phyloP scores from a whole-genome alignment of 495 filamentous ascomycete species.

The Terfezia claveryi region DNA sequence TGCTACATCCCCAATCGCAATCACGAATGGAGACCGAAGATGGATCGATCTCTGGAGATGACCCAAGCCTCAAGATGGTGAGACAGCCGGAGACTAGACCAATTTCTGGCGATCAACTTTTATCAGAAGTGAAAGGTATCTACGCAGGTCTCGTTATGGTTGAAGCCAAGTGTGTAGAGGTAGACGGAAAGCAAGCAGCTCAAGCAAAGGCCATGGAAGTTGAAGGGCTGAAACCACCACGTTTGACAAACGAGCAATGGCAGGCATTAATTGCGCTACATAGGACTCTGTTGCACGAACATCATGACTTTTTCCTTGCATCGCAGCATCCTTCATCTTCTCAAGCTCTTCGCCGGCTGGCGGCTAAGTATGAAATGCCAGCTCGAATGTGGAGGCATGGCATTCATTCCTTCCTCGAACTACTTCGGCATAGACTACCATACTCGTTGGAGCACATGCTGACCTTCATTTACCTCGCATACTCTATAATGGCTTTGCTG shows the following conservation, averaged over 20 bases:
- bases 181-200: conserved; percentile 37
- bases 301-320: conserved; percentile 64
- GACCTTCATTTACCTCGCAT: conserved; percentile 58
- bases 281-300: conserved; percentile 48
- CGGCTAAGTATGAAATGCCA: conserved; percentile 57
- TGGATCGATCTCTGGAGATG: background rate
- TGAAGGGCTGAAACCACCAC: conserved; percentile 18
- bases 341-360: conserved; percentile 32
- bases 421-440: conserved; percentile 47
- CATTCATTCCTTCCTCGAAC: conserved; percentile 56
- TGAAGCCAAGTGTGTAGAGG: conserved; percentile 55
- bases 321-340: conserved; percentile 52
- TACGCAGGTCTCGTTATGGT: conserved; percentile 60
- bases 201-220: conserved; percentile 22
- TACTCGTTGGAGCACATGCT: conserved; percentile 57
- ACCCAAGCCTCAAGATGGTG: conserved; percentile 7
- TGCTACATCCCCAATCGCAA: background rate
- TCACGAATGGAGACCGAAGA: background rate
- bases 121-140: conserved; percentile 48
- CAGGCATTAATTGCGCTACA: conserved; percentile 52
- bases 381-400: conserved; percentile 70
- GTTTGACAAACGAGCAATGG: conserved; percentile 43
- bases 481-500: conserved; percentile 58
- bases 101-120: conserved; percentile 55
- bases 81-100: conserved; percentile 29